Base-by-base conservation (phyloP, 140 eudicot species). In the Ambrosia hybrid region DNA sequence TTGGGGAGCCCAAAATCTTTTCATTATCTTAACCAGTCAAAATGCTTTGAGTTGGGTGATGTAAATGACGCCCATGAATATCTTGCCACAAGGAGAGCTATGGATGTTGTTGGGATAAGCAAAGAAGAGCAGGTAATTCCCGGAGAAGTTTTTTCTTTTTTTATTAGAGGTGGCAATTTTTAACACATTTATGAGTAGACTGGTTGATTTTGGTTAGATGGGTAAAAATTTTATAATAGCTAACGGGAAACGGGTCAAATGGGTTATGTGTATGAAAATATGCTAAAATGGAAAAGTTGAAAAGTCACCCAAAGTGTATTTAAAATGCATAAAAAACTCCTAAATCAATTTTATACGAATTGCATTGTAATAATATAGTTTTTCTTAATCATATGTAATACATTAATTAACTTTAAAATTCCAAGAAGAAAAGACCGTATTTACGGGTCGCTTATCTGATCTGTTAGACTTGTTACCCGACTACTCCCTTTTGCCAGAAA, bases 71-170 rank as follows among this genome's bases (percentile, higher is more conserved):
- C 99, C 68, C 90, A 78, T 51, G 99, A 94, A 11, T 94, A 90
- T 83, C 95, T 94, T 68, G 97, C 92, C 70, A 94, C 99, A 52
- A 83, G 96, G 67, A 83, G 99, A 84, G 99, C 99, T 30, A 94
- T 94, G 99, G 99, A 91, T 79, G 73, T 94, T 70, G 99, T 94
- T 65, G 99, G 99, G 70, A 91, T 94, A 57, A 89, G 96, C 82
- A 76, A 86, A 85, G 78, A 81, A 57, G 97, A 94, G 79, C 99
- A 94, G 99, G 99, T 88, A 84, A 45, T 33, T 37, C 68, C 57
- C 67, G 58, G 41, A 62, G 14, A 55, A 61, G n/a, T 65, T 65
- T 59, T 45, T 12, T 65, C 16, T 56, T 8, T 0, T 57, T 75
- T 15, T 46, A 60, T 8, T 46, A 72, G 52, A 70, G 75, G 55